A percentile compares a stretch with the other conserved stretches of the same genome.
Evolutionary conservation across 2,329 filamentous ascomycete species (phyloP).

Genomic region (Phyllosticta capitalensis): DNA sequence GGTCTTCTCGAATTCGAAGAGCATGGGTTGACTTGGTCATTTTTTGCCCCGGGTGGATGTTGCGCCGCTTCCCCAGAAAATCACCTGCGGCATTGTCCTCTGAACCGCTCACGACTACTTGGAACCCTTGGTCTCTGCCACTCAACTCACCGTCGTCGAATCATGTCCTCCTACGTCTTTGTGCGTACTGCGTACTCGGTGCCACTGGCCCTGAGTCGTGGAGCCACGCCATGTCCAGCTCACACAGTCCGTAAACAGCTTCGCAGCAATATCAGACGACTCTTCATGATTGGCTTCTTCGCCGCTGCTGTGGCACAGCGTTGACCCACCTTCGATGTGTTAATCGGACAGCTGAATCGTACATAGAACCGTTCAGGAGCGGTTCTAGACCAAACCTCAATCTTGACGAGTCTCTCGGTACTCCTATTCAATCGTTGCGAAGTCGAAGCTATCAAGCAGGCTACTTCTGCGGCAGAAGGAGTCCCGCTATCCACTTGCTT

Average conservation of each 20-base stretch:
- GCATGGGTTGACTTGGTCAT: not conserved
- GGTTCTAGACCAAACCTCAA: not conserved
- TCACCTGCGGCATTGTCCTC: not conserved
- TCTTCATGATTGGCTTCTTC: not conserved
- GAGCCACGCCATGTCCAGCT: not conserved
- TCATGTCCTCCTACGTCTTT: not conserved
- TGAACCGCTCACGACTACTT: not conserved
- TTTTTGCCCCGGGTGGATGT: not conserved
- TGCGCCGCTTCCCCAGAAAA: not conserved
- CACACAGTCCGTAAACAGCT: not conserved
- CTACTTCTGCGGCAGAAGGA: not conserved
- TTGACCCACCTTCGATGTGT: not conserved
- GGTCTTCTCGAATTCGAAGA: not conserved
- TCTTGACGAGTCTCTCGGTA: not conserved
- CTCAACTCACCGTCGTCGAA: not conserved
- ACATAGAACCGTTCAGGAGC: not conserved
- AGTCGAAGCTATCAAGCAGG: not conserved
- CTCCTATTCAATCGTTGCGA: not conserved
- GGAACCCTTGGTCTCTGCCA: not conserved
- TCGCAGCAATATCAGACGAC: not conserved
- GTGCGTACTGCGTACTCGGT: not conserved
- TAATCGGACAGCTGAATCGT: not conserved
- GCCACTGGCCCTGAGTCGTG: not conserved
- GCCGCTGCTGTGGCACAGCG: not conserved
- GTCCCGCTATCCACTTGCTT: not conserved